A percentile compares a stretch with the other conserved stretches of the same genome.
These are phyloP conservation scores for Telopea speciosissima DNA, from an alignment of 177 flowering plant species.

Conservation along the genomic window DNA sequence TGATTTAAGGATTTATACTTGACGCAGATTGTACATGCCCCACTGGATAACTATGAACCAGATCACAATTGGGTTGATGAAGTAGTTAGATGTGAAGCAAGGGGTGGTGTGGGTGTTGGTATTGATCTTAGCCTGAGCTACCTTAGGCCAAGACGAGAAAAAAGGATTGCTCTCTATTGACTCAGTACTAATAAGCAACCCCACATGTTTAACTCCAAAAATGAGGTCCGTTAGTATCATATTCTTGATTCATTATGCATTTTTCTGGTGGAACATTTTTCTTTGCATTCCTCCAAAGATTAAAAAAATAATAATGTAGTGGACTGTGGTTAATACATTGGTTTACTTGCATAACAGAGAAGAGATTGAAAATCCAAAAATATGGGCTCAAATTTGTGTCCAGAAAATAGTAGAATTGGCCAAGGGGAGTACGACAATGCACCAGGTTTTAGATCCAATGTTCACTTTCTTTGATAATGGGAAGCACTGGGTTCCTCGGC, in stretches of 20 bases:
- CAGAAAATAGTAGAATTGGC: conserved; percentile 84
- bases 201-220: no score
- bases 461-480: conserved; percentile 69
- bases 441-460: conserved; percentile 74
- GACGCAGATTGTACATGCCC: conserved; percentile 67
- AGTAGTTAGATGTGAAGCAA: conserved; percentile 74
- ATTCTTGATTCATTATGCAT: background rate
- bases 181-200: conserved; percentile 39
- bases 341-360: conserved; percentile 38
- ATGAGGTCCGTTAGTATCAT: no score
- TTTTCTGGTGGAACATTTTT: background rate
- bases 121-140: conserved; percentile 38
- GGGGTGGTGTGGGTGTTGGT: conserved; percentile 19
- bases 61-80: conserved; percentile 95
- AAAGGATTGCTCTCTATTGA: conserved; percentile 63
- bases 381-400: conserved; percentile 94
- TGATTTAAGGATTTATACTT: conserved; percentile 3
- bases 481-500: conserved; percentile 58
- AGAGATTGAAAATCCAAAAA: conserved; percentile 76
- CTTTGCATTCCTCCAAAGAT: background rate
- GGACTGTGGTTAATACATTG: conserved; percentile 3
- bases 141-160: conserved; percentile 57
- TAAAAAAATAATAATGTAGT: no score
- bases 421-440: conserved; percentile 82
- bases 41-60: conserved; percentile 68